phyloP scores from a whole-genome alignment of 345 rosid genomes.

The Acer negundo region DNA sequence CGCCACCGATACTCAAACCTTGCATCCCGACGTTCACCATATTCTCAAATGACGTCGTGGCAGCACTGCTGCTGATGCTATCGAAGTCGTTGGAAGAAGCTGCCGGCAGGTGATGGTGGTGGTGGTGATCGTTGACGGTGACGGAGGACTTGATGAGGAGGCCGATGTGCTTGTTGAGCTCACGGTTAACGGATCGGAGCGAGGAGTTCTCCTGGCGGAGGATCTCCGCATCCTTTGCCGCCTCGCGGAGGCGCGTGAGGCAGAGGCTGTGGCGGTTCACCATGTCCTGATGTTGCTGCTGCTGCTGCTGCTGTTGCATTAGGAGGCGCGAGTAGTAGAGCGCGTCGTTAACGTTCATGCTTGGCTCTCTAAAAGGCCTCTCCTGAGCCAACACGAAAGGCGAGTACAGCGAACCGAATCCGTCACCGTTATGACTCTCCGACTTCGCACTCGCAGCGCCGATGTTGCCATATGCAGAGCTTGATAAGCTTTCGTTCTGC shows the following conservation, averaged over 20 bases:
- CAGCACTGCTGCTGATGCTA: slow-evolving; percentile 17
- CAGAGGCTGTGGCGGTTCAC: slow-evolving; percentile 49
- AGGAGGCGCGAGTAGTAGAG: slow-evolving; percentile 33
- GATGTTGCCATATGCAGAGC: slow-evolving; percentile 19
- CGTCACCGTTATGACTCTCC: slow-evolving; percentile 22
- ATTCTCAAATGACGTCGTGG: slow-evolving; percentile 28
- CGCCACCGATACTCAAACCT: slow-evolving; percentile 22
- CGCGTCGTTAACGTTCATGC: slow-evolving; percentile 14
- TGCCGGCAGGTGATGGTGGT: slow-evolving; percentile 6
- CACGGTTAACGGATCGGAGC: slow-evolving; percentile 46
- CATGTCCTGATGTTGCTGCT: slow-evolving; percentile 47
- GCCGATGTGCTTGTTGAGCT: slow-evolving; percentile 47
- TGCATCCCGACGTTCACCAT: slow-evolving; percentile 27
- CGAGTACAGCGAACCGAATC: slow-evolving; percentile 25
- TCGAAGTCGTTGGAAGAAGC: slow-evolving; percentile 19
- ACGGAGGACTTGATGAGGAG: slow-evolving; percentile 35
- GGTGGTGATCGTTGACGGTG: slow-evolving; percentile 15
- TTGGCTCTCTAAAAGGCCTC: slow-evolving; percentile 9
- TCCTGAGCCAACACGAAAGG: slow-evolving; percentile 23
- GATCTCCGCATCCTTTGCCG: slow-evolving; percentile 37
- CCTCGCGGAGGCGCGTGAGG: slow-evolving; percentile 47
- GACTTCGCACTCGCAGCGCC: background rate
- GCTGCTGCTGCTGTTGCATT: slow-evolving; percentile 33
- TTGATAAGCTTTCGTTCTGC: slow-evolving; percentile 29
- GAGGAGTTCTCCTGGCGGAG: slow-evolving; percentile 46